Conservation (phyloP, 768 basidiomycete species). For the Kondoa malvinella region DNA sequence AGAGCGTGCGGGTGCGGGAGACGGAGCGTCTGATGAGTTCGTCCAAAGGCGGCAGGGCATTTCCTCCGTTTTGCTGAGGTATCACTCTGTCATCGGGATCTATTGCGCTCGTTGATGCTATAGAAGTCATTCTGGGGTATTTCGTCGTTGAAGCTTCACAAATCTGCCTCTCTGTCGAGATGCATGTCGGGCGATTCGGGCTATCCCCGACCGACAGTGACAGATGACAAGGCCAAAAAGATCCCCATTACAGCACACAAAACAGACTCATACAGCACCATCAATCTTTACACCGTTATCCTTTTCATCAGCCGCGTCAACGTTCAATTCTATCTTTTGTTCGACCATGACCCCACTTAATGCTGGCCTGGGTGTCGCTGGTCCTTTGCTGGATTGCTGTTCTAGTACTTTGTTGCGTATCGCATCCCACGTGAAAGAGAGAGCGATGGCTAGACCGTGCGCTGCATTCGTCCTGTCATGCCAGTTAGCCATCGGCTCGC, state of each 20-base stretch:
- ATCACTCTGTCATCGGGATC: not conserved
- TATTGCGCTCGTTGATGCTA: too few species aligned
- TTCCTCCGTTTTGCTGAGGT: not conserved
- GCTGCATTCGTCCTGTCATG: not conserved
- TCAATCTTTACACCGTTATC: too few species aligned
- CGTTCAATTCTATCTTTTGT: too few species aligned
- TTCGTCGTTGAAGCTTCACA: too few species aligned
- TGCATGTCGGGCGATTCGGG: too few species aligned
- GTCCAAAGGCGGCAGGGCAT: slow-evolving; percentile 24
- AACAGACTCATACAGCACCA: too few species aligned
- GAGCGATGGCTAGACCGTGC: not conserved
- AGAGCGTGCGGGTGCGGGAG: slow-evolving; percentile 23
- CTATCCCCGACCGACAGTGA: too few species aligned
- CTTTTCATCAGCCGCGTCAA: too few species aligned
- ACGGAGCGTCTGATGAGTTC: slow-evolving; percentile 18
- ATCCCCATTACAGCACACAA: too few species aligned
- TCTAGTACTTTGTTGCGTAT: not conserved
- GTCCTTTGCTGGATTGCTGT: not conserved
- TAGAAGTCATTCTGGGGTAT: too few species aligned
- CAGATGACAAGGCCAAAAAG: too few species aligned
- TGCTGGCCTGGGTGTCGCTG: not conserved
- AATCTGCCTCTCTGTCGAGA: too few species aligned
- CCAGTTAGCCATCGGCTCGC: not conserved
- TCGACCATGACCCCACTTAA: not conserved
- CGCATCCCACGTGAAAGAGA: not conserved